phyloP scores from a whole-genome alignment of 2,329 filamentous ascomycete genomes.

The Trichoderma sp. region DNA sequence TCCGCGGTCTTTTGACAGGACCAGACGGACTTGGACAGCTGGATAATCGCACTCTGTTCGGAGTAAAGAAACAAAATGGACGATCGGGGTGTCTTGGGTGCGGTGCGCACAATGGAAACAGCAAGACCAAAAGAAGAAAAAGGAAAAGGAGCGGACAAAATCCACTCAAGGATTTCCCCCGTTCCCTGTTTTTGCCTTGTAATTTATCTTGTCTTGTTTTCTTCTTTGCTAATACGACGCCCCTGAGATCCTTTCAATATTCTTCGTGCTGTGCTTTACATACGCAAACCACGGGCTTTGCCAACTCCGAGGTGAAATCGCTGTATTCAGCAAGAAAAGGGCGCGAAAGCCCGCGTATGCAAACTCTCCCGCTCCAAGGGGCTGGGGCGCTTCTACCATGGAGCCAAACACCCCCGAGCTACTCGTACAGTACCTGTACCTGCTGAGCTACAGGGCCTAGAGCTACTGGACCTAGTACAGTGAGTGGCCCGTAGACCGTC shows the following conservation, averaged over 20 bases:
- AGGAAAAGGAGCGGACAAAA: neutral
- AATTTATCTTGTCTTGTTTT: neutral
- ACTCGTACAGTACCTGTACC: neutral
- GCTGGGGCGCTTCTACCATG: neutral
- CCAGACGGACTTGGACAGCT: neutral
- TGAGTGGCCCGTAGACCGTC: too few species aligned
- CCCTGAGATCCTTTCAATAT: neutral
- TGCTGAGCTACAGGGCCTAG: neutral
- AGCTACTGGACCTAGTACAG: neutral
- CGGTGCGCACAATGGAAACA: neutral
- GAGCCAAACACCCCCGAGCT: neutral
- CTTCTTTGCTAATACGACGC: neutral
- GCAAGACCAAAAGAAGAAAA: neutral
- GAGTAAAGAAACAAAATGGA: neutral
- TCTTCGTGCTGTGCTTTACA: neutral
- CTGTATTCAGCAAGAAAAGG: neutral
- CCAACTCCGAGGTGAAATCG: neutral
- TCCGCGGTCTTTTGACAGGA: neutral
- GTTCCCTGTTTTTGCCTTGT: neutral
- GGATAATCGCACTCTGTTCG: neutral
- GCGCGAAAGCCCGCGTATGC: neutral
- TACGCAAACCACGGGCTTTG: neutral
- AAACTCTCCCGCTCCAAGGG: neutral
- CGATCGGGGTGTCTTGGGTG: neutral
- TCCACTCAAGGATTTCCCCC: neutral